phyloP scores from a whole-genome alignment of 768 basidiomycete species.

The Rubroboletus pulcherrimus region DNA sequence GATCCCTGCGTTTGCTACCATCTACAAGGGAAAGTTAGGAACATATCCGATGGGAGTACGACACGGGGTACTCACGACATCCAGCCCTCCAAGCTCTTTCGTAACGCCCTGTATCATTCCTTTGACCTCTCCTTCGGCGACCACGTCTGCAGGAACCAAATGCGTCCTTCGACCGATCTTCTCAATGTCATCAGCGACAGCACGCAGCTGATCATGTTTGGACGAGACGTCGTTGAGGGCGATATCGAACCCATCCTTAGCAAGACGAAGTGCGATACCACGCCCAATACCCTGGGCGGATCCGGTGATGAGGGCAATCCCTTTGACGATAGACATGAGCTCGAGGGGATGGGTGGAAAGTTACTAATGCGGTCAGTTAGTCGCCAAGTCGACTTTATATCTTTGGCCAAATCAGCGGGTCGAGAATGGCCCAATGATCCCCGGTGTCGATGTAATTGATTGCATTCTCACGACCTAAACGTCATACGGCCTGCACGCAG shows the following conservation, averaged over 20 bases:
- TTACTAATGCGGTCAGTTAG: too few species aligned
- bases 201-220: constrained; percentile 26
- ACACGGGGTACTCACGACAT: constrained; percentile 37
- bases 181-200: constrained; percentile 28
- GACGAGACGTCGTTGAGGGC: constrained; percentile 30
- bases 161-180: constrained; percentile 26
- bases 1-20: constrained; percentile 28
- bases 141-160: constrained; percentile 38
- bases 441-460: too few species aligned
- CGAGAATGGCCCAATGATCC: background rate
- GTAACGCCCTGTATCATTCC: constrained; percentile 33
- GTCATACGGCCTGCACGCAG: background rate
- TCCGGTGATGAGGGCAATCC: constrained; percentile 36
- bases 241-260: constrained; percentile 31
- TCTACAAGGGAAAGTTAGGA: constrained; percentile 6
- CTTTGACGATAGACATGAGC: constrained; percentile 22
- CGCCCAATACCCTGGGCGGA: constrained; percentile 30
- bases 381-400: background rate
- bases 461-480: background rate
- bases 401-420: background rate
- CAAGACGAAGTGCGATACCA: constrained; percentile 32
- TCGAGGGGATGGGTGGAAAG: background rate
- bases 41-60: background rate
- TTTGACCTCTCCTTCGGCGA: constrained; percentile 40
- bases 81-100: constrained; percentile 38